Conservation (phyloP, 257 asterid species). For the Echium plantagineum region DNA sequence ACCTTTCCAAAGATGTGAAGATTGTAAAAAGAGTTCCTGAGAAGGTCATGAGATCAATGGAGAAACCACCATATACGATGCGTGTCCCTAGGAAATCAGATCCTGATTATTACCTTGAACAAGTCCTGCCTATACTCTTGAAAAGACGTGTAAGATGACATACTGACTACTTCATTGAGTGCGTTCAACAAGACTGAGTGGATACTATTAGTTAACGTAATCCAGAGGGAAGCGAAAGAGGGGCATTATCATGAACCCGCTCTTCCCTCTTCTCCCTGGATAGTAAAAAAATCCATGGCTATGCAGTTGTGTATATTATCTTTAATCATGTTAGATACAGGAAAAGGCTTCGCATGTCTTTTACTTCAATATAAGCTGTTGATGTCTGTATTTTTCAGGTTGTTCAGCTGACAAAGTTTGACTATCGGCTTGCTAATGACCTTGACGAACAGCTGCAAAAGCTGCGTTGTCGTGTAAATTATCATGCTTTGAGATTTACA, state of each 20-base stretch:
- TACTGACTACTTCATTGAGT: neutral
- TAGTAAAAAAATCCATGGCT: no score
- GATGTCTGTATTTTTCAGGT: conserved; percentile 47
- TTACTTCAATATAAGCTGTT: conserved; percentile 8
- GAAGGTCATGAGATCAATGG: conserved; percentile 96
- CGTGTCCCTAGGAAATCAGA: conserved; percentile 98
- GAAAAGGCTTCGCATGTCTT: neutral
- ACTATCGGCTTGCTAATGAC: conserved; percentile 86
- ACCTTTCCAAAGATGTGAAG: conserved; percentile 79
- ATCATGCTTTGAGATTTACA: conserved; percentile 85
- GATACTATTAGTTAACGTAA: neutral
- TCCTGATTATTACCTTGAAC: conserved; percentile 89
- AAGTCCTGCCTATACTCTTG: conserved; percentile 81
- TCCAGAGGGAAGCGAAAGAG: no score
- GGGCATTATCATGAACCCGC: no score
- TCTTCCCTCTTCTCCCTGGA: no score
- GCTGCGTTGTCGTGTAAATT: conserved; percentile 89
- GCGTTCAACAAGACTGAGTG: conserved; percentile 1
- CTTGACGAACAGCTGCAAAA: conserved; percentile 82
- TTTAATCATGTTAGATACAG: neutral
- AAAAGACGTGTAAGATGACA: conserved; percentile 76
- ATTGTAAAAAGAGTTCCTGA: conserved; percentile 89
- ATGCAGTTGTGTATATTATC: no score
- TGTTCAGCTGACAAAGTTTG: conserved; percentile 95
- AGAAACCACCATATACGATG: conserved; percentile 97